Evolutionary conservation across 768 basidiomycete genomes (phyloP).

Genomic region (Tulasnella sp.): DNA sequence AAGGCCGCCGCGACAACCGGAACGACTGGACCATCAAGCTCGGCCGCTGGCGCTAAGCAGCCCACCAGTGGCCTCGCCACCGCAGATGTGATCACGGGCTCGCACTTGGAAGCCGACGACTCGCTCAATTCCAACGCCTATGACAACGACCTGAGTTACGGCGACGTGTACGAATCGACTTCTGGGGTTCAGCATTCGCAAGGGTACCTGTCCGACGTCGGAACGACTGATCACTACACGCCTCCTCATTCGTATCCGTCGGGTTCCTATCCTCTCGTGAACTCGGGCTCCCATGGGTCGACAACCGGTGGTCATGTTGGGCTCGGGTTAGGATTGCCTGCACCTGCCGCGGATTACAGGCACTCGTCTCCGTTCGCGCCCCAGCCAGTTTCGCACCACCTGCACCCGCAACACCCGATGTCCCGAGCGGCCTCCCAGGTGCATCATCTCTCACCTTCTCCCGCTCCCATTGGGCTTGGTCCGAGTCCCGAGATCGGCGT

Average conservation of each 20-base stretch:
- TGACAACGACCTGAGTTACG: neutral
- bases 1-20: conserved; percentile 40
- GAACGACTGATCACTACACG: neutral
- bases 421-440: neutral
- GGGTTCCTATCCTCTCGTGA: neutral
- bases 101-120: neutral
- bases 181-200: neutral
- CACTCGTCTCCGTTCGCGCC: neutral
- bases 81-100: neutral
- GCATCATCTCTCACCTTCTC: neutral
- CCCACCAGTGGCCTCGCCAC: conserved; percentile 4
- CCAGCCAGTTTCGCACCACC: neutral
- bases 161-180: neutral
- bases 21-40: neutral
- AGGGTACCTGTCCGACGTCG: neutral
- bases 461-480: neutral
- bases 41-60: neutral
- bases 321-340: neutral
- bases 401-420: neutral
- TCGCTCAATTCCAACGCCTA: neutral
- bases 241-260: neutral
- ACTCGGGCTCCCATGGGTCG: neutral
- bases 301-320: neutral
- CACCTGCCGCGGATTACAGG: neutral
- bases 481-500: neutral